Percentiles rank a stretch among this genome's conserved stretches.
Conservation (phyloP, 2,329 filamentous ascomycete genomes). For the Xylaria sp. region DNA sequence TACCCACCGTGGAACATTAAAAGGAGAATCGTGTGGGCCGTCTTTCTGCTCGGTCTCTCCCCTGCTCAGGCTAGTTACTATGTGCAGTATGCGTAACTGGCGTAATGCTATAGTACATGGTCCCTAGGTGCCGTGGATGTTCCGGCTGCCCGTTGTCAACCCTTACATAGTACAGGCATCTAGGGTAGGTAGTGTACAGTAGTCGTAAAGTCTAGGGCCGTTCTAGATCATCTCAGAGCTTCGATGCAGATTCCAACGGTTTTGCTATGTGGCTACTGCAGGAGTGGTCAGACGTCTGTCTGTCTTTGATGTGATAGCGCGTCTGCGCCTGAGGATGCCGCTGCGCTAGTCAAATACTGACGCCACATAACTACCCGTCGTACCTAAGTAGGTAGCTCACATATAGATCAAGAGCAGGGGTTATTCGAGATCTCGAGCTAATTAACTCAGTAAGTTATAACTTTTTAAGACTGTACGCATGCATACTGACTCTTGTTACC, state of each 20-base stretch:
- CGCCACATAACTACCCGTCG: slow-evolving; percentile 8
- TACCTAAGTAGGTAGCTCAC: neutral
- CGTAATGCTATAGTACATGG: neutral
- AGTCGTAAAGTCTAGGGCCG: slow-evolving; percentile 4
- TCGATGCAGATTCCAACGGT: slow-evolving; percentile 17
- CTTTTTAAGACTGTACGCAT: neutral
- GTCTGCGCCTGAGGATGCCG: slow-evolving; percentile 18
- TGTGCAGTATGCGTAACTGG: no score
- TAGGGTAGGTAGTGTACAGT: slow-evolving; percentile 1
- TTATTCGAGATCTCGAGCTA: slow-evolving; percentile 11
- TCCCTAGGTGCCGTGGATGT: neutral
- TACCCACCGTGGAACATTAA: slow-evolving; percentile 19
- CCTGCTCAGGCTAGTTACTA: neutral
- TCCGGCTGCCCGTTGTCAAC: neutral
- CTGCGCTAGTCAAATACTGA: slow-evolving; percentile 18
- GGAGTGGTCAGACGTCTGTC: slow-evolving; percentile 14
- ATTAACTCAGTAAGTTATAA: slow-evolving; percentile 14
- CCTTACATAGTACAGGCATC: neutral
- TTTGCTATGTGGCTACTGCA: slow-evolving; percentile 27
- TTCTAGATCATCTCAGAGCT: slow-evolving; percentile 30
- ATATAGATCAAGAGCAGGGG: slow-evolving; percentile 13
- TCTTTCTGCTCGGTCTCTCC: neutral
- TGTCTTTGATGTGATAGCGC: neutral
- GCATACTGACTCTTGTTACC: neutral
- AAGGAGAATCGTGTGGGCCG: slow-evolving; percentile 23